These are phyloP conservation scores for Backusella mclennaniae DNA, from an alignment of 192 early-diverging fungal species.

Conservation along the genomic window DNA sequence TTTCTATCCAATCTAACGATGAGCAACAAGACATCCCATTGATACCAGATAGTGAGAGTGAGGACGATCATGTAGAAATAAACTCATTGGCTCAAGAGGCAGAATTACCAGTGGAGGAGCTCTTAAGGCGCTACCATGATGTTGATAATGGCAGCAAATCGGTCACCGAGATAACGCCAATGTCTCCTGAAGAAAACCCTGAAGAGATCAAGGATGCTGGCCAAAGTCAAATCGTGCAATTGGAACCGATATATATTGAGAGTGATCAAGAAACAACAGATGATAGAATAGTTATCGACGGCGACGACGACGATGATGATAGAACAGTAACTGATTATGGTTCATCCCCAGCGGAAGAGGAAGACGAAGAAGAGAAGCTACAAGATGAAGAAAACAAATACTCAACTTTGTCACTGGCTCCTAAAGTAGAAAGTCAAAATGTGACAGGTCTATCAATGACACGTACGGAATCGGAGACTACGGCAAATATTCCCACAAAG, in stretches of 20 bases:
- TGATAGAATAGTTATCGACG: conserved; percentile 33
- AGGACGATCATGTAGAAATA: conserved; percentile 33
- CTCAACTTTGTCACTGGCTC: not conserved
- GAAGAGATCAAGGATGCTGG: conserved; percentile 21
- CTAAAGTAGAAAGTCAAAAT: not conserved
- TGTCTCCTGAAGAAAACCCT: not conserved
- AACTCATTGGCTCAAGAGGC: conserved; percentile 29
- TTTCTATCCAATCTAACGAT: conserved; percentile 11
- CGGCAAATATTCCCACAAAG: conserved; percentile 45
- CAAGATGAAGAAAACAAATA: not conserved
- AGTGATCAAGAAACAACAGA: conserved; percentile 21
- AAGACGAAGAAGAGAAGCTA: not conserved
- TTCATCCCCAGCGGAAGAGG: conserved; percentile 12
- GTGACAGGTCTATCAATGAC: not conserved
- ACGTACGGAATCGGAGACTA: conserved; percentile 26
- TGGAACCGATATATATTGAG: conserved; percentile 6
- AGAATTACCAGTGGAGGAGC: conserved; percentile 30
- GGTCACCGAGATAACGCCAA: not conserved
- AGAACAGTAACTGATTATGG: conserved; percentile 35
- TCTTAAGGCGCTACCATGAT: conserved; percentile 35
- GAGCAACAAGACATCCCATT: conserved; percentile 29
- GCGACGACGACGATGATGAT: conserved; percentile 31
- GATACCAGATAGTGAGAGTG: conserved; percentile 27
- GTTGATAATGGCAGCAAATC: not conserved
- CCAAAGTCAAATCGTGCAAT: conserved; percentile 21